Evolutionary conservation across 129 eudicot genomes (phyloP), one percentile per base, ranked within the genome.

Genomic region (Flaveria sonorensis): DNA sequence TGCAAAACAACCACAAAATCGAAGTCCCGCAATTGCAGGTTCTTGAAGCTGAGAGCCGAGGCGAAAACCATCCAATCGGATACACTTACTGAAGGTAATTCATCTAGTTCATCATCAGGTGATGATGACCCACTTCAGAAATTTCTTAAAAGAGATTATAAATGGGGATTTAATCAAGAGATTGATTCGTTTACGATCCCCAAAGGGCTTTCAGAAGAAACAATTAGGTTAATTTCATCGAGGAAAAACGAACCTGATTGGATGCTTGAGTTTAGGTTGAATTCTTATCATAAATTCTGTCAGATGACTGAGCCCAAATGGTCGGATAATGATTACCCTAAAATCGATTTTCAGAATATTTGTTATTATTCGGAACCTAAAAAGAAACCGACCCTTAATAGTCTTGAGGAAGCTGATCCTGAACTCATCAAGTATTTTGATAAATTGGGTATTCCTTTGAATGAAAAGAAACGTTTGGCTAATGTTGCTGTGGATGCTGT

Each of bases 401-500:
- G 96, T 71, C 87, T 91, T 39, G 97, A 91, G 73, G 99, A 95
- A 82, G 99, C 96, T 78, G 92, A 95, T 65, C 99, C 99, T 42
- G 97, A 95, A 79, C 93, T 95, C 45, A 56, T 95, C 19, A 91
- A 68, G 90, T 95, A 95, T 53, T 91, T 89, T 60, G 99, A 95
- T 55, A 89, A 86, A 51, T 52, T 95, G 69, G 99, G 97, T 68
- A 63, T 91, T 12, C 82, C 97, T 6, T 67, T 95, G 39, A 91
- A 85, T 55, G 96, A 95, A 65, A 84, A 83, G 81, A 89, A 95
- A 62, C 64, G 96, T 3, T 56, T 95, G 61, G 98, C 97, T 70
- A 93, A 93, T 85, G 97, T 95, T 63, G 99, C 99, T 7, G 92
- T 89, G 10, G 99, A 95, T 87, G 96, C 94, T 72, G 99, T 95